Percentiles rank a stretch among this genome's conserved stretches.
Evolutionary conservation across 805 yeast genomes (phyloP).

Genomic region (Yamadazyma tumulicola): DNA sequence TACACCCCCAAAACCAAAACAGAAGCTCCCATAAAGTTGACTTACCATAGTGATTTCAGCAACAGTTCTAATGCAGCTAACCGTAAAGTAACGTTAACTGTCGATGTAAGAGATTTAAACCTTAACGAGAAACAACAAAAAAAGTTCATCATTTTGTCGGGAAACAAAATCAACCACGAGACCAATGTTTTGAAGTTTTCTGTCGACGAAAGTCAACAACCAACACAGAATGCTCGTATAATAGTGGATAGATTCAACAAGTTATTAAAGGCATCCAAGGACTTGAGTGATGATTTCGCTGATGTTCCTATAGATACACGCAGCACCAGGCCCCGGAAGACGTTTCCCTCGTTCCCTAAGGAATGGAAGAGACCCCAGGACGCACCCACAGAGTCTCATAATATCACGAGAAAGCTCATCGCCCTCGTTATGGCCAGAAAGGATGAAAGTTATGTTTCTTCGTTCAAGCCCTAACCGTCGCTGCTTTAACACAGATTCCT

Average conservation of each 20-base stretch:
- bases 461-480: slow-evolving; percentile 16
- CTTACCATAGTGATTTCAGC: slow-evolving; percentile 62
- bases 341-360: slow-evolving; percentile 60
- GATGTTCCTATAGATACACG: slow-evolving; percentile 83
- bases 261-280: slow-evolving; percentile 64
- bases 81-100: slow-evolving; percentile 60
- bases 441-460: slow-evolving; percentile 29
- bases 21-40: slow-evolving; percentile 57
- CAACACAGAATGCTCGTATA: slow-evolving; percentile 82
- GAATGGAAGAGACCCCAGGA: slow-evolving; percentile 70
- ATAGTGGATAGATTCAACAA: slow-evolving; percentile 61
- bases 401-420: slow-evolving; percentile 30
- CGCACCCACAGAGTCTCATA: slow-evolving; percentile 51
- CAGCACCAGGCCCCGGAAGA: slow-evolving; percentile 47
- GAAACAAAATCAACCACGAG: slow-evolving; percentile 65
- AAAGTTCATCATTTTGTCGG: slow-evolving; percentile 76
- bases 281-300: slow-evolving; percentile 56
- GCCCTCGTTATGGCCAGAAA: slow-evolving; percentile 28
- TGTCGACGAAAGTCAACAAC: slow-evolving; percentile 62
- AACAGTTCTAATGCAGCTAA: slow-evolving; percentile 72
- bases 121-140: slow-evolving; percentile 54
- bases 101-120: slow-evolving; percentile 51
- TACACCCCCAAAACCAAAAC: slow-evolving; percentile 48
- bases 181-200: slow-evolving; percentile 62
- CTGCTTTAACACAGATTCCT: not conserved